Conservation (phyloP, 352 stramenopile species). For the Phytophthora boehmeriae region DNA sequence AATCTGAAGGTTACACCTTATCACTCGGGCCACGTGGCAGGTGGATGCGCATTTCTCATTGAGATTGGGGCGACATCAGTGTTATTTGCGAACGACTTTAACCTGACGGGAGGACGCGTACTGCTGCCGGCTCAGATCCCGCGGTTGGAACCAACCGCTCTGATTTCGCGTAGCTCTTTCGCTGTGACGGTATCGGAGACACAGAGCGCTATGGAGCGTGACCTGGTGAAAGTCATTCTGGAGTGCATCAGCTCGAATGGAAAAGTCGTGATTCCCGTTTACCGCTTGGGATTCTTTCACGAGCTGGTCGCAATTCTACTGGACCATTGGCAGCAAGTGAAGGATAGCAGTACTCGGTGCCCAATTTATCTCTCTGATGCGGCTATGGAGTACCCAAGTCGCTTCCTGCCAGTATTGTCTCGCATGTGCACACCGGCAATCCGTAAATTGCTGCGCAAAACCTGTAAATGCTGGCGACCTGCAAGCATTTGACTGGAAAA, state of each 20-base stretch:
- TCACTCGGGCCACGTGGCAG: conserved; percentile 78
- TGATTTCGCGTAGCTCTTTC: conserved; percentile 79
- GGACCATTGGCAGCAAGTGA: conserved; percentile 75
- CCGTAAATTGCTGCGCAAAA: conserved; percentile 35
- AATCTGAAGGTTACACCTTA: conserved; percentile 82
- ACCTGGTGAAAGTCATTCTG: conserved; percentile 78
- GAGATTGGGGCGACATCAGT: conserved; percentile 76
- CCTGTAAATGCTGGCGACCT: conserved; percentile 26
- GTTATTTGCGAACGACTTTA: conserved; percentile 83
- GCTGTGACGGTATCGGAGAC: conserved; percentile 87
- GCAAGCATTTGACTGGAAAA: conserved; percentile 76
- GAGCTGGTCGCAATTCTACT: conserved; percentile 76
- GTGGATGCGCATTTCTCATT: conserved; percentile 79
- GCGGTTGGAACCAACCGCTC: conserved; percentile 53
- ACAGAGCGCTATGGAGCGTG: conserved; percentile 76
- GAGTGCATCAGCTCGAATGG: conserved; percentile 76
- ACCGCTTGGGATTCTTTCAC: conserved; percentile 81
- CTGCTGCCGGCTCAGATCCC: conserved; percentile 75
- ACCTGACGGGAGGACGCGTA: conserved; percentile 71
- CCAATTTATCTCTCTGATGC: conserved; percentile 78
- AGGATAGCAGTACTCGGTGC: conserved; percentile 35
- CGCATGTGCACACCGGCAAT: conserved; percentile 65
- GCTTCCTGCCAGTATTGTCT: conserved; percentile 62
- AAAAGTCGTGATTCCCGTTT: conserved; percentile 87
- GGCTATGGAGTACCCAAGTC: conserved; percentile 60